Conservation (phyloP, 2,329 filamentous ascomycete genomes). For the Penicillium sp. region DNA sequence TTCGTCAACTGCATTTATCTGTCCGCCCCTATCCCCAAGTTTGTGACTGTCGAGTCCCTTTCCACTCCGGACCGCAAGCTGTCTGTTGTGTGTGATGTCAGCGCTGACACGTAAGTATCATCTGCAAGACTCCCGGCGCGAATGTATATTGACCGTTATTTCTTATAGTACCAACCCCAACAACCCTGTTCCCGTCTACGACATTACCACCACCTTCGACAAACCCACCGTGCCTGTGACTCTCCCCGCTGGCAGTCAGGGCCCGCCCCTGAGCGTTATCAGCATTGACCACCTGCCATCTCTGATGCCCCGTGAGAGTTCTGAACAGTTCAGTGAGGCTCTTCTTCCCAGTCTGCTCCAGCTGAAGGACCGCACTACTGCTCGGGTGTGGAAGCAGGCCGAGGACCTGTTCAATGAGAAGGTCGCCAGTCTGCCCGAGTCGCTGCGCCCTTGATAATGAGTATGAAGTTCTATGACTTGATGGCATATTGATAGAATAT, state of each 20-base stretch:
- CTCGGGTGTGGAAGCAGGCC: slow-evolving; percentile 77
- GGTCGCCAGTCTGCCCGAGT: slow-evolving; percentile 64
- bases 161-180: slow-evolving; percentile 45
- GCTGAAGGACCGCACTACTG: slow-evolving; percentile 70
- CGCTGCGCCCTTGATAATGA: slow-evolving; percentile 16
- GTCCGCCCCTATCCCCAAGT: slow-evolving; percentile 72
- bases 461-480: slow-evolving; percentile 13
- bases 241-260: slow-evolving; percentile 47
- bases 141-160: not conserved
- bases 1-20: slow-evolving; percentile 93
- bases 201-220: slow-evolving; percentile 79
- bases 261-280: slow-evolving; percentile 72
- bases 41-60: slow-evolving; percentile 71
- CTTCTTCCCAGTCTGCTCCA: slow-evolving; percentile 74
- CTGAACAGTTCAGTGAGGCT: slow-evolving; percentile 77
- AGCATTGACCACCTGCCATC: slow-evolving; percentile 83
- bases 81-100: slow-evolving; percentile 75
- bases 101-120: slow-evolving; percentile 46
- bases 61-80: slow-evolving; percentile 68
- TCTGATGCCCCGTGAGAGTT: slow-evolving; percentile 80
- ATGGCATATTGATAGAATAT: slow-evolving; percentile 20
- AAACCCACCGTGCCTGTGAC: slow-evolving; percentile 79
- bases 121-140: not conserved
- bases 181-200: slow-evolving; percentile 69
- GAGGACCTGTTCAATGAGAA: slow-evolving; percentile 83